Base-by-base conservation (phyloP, 495 filamentous ascomycete genomes). In the Cercophora scortea region DNA sequence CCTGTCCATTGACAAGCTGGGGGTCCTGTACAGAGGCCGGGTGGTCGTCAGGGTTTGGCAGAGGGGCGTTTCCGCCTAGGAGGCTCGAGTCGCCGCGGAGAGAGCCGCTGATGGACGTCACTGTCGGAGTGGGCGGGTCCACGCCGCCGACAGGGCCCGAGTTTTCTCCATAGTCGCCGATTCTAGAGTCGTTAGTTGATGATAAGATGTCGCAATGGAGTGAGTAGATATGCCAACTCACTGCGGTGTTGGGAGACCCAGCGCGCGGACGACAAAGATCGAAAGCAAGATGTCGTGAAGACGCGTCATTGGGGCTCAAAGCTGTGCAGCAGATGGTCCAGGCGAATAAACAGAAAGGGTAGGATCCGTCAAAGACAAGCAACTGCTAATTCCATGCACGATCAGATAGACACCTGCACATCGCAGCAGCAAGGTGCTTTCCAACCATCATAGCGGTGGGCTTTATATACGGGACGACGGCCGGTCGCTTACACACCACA, bases 1-100 rank as follows among this genome's bases (percentile, higher is more conserved):
- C 75, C 50, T 89, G 85, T 0, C 78, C 82, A 3, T 54, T 52
- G 13, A 68, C 71, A 15, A 69, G 57, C 49, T 68, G 57, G 11
- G 62, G 61, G 41, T 71, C 51, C 4, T 58, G 45, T 0, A 71
- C 71, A 1, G 62, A 48, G 8, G 71, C 71, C 3, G 65, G 67
- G 42, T 63, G 65, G 3, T 45, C 34, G 50, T 61, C 61, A 18
- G 58, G 57, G 18, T 64, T 54, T 0, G 71, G 64, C 6, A 65
- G 61, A 0, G 64, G 59, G 25, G 64, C 65, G 45, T 65, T 64
- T 15, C 66, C 70, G 32, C 68, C 71, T 46, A 70, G 60, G 0
- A 74, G 47, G 44, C 61, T 58, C 13, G 63, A 61, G 17, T 62
- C 59, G 10, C 70, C 70, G 19, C 67, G 69, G 10, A 72, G 59